Base-by-base conservation (phyloP, 2,329 filamentous ascomycete genomes). In the Cladosporium sphaerospermum region DNA sequence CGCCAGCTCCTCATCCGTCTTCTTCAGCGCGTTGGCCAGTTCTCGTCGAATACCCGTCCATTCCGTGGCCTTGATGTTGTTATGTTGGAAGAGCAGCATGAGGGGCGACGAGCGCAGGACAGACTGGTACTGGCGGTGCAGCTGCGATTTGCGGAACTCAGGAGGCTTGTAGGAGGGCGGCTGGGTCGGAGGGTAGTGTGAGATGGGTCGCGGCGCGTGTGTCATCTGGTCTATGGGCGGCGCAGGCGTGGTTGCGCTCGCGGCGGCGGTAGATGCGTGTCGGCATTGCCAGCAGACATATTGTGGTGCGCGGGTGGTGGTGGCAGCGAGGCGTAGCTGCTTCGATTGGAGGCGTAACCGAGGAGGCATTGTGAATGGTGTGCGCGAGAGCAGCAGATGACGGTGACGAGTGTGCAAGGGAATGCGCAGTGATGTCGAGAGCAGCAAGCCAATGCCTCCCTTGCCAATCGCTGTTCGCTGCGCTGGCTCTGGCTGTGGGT, bases 91-190 rank as follows among this genome's bases (percentile, higher is more conserved):
- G 64, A 96, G 79, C 55, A 96, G 80, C 61, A 95, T 85, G 56
- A 96, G 72, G 39, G 91, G 90, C 9, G 88, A 86, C 18, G 89
- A 89, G 55, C 88, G 88, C 54, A 96, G 82, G 56, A 96, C 77
- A 44, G 91, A 93, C 48, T 91, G 89, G 73, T 96, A 96, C 63
- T 87, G 83, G 54, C 91, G 84, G 60, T 86, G 81, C 16, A 97
- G 79, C 72, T 99, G 93, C 13, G 90, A 86, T 74, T 97, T 96
- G 69, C 92, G 86, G 64, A 86, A 86, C 67, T 95, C 87, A 44
- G 91, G 82, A 16, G 85, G 86, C 67, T 92, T 88, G 68, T 95
- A 86, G 52, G 88, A 95, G 3, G 89, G 89, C 2, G 91, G 92
- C 71, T 96, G 90, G 1, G 83, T 86, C 0, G 83, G 67, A 49